A percentile compares a stretch with the other conserved stretches of the same genome.
These are phyloP conservation scores for Fraxinus sp. DNA, from an alignment of 305 asterid species.

Conservation along the genomic window DNA sequence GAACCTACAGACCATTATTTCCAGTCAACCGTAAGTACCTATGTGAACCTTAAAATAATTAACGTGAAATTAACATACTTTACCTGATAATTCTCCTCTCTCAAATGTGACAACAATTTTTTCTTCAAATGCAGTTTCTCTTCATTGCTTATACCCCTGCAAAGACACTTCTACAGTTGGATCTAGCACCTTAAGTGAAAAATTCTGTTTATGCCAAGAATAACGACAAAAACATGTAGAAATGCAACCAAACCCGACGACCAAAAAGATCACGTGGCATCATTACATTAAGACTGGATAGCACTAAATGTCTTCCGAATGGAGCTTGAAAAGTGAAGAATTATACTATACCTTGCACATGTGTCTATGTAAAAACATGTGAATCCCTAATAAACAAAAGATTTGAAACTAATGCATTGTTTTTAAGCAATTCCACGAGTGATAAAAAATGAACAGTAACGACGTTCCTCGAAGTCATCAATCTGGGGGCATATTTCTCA, in stretches of 20 bases:
- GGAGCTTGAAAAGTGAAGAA: neutral
- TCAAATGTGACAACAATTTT: conserved; percentile 73
- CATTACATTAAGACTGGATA: conserved; percentile 11
- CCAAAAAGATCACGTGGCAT: conserved; percentile 4
- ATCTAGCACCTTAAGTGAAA: conserved; percentile 21
- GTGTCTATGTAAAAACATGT: neutral
- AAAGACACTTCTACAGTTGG: conserved; percentile 29
- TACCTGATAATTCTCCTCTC: conserved; percentile 94
- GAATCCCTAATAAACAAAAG: neutral
- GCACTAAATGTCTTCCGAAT: neutral
- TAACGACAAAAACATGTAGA: neutral
- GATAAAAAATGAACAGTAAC: neutral
- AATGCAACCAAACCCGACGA: neutral
- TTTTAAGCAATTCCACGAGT: neutral
- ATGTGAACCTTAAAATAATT: conserved; percentile 15
- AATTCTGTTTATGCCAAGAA: neutral
- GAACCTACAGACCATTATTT: conserved; percentile 20
- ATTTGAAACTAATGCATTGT: neutral
- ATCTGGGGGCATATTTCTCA: neutral
- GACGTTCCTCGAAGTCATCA: neutral
- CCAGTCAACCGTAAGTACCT: conserved; percentile 17
- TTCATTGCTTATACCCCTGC: conserved; percentile 80
- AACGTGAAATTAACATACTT: conserved; percentile 12
- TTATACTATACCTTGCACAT: neutral
- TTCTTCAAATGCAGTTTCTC: conserved; percentile 84